A percentile compares a stretch with the other conserved stretches of the same genome.
These are phyloP conservation scores for Erodium trifolium DNA, from an alignment of 441 rosid species.

Conservation along the genomic window DNA sequence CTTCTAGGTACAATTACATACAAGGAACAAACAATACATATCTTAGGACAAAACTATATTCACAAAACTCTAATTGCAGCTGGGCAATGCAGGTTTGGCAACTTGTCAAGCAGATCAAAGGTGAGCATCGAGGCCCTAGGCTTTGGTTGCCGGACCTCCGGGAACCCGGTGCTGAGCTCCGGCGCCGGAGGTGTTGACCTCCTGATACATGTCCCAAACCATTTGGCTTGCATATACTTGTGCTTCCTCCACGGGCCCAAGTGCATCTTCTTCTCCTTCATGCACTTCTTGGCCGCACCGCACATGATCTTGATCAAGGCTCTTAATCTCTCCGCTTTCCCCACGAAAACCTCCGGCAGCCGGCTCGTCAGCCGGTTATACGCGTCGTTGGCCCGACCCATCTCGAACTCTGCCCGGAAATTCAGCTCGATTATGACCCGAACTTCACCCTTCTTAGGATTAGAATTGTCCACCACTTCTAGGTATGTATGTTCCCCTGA, in stretches of 20 bases:
- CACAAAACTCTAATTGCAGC: background rate
- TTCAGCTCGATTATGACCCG: slow-evolving; percentile 62
- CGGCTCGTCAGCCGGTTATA: slow-evolving; percentile 40
- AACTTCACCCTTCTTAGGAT: slow-evolving; percentile 40
- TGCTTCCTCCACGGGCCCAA: slow-evolving; percentile 90
- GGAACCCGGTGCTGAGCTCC: background rate
- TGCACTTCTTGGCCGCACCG: slow-evolving; percentile 53
- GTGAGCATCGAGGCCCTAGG: background rate
- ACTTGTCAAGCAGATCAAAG: background rate
- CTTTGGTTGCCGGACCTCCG: slow-evolving; percentile 7
- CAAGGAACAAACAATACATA: too few relatives aligned
- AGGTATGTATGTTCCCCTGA: slow-evolving; percentile 65
- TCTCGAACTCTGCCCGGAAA: slow-evolving; percentile 71
- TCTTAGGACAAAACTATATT: background rate
- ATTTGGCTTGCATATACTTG: slow-evolving; percentile 81
- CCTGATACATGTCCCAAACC: slow-evolving; percentile 41
- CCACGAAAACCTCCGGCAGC: slow-evolving; percentile 62
- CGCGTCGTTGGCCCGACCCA: slow-evolving; percentile 57
- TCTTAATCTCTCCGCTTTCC: slow-evolving; percentile 61
- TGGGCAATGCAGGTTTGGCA: background rate
- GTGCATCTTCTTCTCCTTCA: slow-evolving; percentile 82
- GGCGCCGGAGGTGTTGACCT: background rate
- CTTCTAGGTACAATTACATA: too few relatives aligned
- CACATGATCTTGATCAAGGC: slow-evolving; percentile 60
- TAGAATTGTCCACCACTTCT: slow-evolving; percentile 52